Conservation (phyloP, 2,329 filamentous ascomycete species). For the Diaporthe destruens region DNA sequence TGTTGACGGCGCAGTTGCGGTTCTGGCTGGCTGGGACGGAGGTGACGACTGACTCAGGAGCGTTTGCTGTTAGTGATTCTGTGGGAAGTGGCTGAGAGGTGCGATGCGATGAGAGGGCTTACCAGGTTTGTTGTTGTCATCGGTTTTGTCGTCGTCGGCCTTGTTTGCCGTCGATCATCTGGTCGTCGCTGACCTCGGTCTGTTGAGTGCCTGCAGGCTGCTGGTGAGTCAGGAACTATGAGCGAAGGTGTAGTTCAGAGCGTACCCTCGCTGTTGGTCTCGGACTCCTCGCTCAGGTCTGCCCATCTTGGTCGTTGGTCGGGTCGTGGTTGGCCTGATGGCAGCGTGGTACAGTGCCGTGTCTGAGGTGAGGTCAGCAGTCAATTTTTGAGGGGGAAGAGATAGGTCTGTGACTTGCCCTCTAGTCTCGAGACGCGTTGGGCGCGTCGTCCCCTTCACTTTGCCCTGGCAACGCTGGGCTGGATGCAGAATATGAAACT, state of each 20-base stretch:
- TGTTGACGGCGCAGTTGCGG: conserved; percentile 18
- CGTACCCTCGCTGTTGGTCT: background rate
- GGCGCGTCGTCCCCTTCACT: too few species aligned
- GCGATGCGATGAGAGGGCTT: background rate
- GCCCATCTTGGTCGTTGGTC: background rate
- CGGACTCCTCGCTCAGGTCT: background rate
- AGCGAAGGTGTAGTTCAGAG: background rate
- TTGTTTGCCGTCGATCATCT: background rate
- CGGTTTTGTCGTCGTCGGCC: background rate
- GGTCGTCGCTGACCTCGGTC: background rate
- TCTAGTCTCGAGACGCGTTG: background rate
- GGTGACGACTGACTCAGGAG: background rate
- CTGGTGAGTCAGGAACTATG: background rate
- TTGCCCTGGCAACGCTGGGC: background rate
- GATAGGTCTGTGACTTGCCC: background rate
- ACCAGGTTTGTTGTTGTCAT: background rate
- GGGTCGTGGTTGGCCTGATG: background rate
- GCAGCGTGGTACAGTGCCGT: conserved; percentile 19
- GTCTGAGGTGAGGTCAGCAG: background rate
- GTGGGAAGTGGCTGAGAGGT: background rate
- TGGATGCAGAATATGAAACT: background rate
- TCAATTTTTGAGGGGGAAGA: background rate
- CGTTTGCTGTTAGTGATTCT: background rate
- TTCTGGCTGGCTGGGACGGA: background rate
- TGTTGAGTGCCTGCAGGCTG: background rate